These are phyloP conservation scores for Boechera stricta DNA, from an alignment of 345 rosid species.

Conservation along the genomic window DNA sequence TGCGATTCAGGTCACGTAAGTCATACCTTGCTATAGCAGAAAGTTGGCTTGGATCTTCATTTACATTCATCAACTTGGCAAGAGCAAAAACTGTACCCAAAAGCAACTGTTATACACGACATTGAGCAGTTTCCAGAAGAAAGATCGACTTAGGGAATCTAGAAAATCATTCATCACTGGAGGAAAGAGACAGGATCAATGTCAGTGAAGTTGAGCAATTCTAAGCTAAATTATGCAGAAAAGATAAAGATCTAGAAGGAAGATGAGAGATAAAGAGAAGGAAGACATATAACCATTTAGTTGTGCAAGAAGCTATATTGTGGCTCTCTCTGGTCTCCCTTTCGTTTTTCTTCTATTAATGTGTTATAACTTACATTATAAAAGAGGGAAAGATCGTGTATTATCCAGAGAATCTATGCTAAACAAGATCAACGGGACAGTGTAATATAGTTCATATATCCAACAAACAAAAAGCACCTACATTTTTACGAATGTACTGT, in stretches of 20 bases:
- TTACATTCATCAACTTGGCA: slow-evolving; percentile 88
- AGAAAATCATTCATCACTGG: neutral
- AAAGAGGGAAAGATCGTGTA: neutral
- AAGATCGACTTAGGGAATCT: neutral
- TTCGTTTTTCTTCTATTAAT: neutral
- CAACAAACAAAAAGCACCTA: neutral
- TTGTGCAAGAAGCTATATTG: neutral
- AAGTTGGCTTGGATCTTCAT: slow-evolving; percentile 82
- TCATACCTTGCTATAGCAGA: slow-evolving; percentile 92
- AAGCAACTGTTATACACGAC: slow-evolving; percentile 6
- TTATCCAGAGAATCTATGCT: neutral
- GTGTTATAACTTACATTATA: neutral
- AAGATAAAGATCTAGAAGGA: neutral
- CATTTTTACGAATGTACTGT: neutral
- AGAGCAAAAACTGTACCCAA: slow-evolving; percentile 70
- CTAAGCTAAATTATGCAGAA: neutral
- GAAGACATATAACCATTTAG: neutral
- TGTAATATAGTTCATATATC: neutral
- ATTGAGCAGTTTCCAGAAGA: slow-evolving; percentile 3
- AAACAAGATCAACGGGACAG: neutral
- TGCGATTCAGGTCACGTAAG: neutral
- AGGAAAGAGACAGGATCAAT: slow-evolving; percentile 9
- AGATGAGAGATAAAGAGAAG: neutral
- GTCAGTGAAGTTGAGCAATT: neutral
- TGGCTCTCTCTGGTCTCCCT: neutral